Evolutionary conservation across 1,284 basidiomycete species (phyloP).

Genomic region (Kalmanozyma brasiliensis): DNA sequence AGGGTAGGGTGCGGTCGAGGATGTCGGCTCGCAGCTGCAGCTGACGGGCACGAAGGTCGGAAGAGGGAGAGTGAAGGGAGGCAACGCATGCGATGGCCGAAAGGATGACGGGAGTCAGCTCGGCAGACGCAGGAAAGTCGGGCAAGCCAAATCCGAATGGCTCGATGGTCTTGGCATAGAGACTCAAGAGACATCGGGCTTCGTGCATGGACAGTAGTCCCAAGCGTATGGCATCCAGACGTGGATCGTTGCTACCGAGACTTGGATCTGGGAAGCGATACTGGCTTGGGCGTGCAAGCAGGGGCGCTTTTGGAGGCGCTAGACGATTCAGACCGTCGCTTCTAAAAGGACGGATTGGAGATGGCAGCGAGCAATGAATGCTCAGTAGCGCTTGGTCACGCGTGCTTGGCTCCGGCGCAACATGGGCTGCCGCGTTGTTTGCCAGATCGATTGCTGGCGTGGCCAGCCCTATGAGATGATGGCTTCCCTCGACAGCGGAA

Average conservation of each 20-base stretch:
- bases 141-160: slow-evolving; percentile 34
- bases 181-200: slow-evolving; percentile 23
- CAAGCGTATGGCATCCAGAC: slow-evolving; percentile 30
- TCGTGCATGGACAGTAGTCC: slow-evolving; percentile 21
- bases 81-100: slow-evolving; percentile 19
- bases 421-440: too few relatives aligned
- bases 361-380: slow-evolving; percentile 1
- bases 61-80: slow-evolving; percentile 10
- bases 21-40: slow-evolving; percentile 16
- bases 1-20: slow-evolving; percentile 24
- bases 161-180: slow-evolving; percentile 24
- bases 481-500: too few relatives aligned
- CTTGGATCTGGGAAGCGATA: slow-evolving; percentile 24
- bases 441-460: too few relatives aligned
- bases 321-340: neutral
- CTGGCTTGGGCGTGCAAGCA: slow-evolving; percentile 12
- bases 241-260: slow-evolving; percentile 29
- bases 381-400: too few relatives aligned
- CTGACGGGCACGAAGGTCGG: slow-evolving; percentile 1
- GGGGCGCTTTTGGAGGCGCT: neutral
- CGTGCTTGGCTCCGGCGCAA: too few relatives aligned
- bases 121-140: slow-evolving; percentile 31
- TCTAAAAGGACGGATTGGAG: neutral
- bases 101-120: slow-evolving; percentile 30
- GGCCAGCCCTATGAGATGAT: too few relatives aligned